These are phyloP conservation scores for Beauveria scarabaeidicola DNA, from an alignment of 2,329 filamentous ascomycete species.

Conservation along the genomic window DNA sequence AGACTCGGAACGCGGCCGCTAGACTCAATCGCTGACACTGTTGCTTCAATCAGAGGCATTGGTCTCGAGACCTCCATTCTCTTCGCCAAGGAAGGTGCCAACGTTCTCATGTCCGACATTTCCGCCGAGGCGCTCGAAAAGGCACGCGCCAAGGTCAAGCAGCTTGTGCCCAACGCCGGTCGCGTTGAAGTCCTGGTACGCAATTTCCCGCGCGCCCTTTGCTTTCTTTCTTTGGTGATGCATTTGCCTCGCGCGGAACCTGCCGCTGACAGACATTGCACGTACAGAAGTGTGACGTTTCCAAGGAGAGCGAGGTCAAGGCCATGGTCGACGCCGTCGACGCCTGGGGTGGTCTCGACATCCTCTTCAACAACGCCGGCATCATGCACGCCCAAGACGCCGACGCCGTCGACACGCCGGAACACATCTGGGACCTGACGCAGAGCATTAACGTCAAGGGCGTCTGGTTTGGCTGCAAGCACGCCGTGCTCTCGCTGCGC, in stretches of 20 bases:
- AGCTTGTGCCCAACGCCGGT: conserved; percentile 54
- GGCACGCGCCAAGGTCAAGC: conserved; percentile 65
- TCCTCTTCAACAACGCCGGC: conserved; percentile 96
- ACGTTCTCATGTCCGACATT: conserved; percentile 78
- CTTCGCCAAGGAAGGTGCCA: conserved; percentile 81
- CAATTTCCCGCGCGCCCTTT: not conserved
- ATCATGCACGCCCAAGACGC: conserved; percentile 87
- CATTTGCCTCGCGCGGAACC: too few relatives aligned
- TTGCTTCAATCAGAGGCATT: conserved; percentile 58
- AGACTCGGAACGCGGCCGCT: not conserved
- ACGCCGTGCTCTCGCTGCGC: conserved; percentile 74
- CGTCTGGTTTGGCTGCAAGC: conserved; percentile 94
- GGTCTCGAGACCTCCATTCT: conserved; percentile 87
- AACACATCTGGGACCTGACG: conserved; percentile 90
- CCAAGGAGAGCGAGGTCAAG: conserved; percentile 72
- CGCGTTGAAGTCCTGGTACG: conserved; percentile 52
- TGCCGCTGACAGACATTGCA: not conserved
- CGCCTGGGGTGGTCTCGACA: conserved; percentile 76
- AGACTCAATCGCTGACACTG: not conserved
- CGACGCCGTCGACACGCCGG: conserved; percentile 74
- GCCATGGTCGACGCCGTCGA: conserved; percentile 68
- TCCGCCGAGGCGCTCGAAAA: conserved; percentile 69
- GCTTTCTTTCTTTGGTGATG: not conserved
- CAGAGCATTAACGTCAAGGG: conserved; percentile 96
- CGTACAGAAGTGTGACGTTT: conserved; percentile 57